Evolutionary conservation across 345 rosid genomes (phyloP).

Genomic region (Nasturtium officinale): DNA sequence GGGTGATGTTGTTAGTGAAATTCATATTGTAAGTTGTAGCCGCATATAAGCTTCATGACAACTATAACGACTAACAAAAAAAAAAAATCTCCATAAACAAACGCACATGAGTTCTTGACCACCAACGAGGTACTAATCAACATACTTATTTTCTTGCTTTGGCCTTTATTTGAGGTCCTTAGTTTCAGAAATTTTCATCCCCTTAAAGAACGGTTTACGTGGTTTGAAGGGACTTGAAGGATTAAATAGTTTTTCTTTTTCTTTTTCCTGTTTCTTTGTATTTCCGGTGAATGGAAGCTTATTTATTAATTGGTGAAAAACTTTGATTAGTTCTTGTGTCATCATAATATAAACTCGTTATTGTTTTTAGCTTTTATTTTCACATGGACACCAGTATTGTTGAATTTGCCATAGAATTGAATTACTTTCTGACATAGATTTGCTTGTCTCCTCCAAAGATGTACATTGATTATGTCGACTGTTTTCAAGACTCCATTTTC

Average conservation of each 20-base stretch:
- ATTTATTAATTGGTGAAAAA: neutral
- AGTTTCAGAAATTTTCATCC: too few species aligned
- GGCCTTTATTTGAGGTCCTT: too few species aligned
- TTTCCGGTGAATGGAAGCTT: neutral
- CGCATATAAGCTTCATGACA: neutral
- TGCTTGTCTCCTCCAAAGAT: slow-evolving; percentile 16
- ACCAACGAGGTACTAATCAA: neutral
- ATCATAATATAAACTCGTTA: neutral
- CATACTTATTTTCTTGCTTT: too few species aligned
- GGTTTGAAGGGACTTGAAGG: neutral
- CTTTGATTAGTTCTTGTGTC: neutral
- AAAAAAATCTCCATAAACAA: neutral
- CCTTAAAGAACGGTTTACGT: neutral
- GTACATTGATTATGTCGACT: slow-evolving; percentile 27
- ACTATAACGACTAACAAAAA: neutral
- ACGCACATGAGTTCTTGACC: neutral
- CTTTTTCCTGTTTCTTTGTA: neutral
- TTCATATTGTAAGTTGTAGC: too few species aligned
- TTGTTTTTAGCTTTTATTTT: neutral
- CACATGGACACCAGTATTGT: neutral
- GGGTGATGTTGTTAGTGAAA: too few species aligned
- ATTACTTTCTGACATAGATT: slow-evolving; percentile 10
- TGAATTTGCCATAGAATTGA: slow-evolving; percentile 13
- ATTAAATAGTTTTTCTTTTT: neutral
- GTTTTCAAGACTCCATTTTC: neutral